Evolutionary conservation across 1,284 basidiomycete genomes (phyloP).

Genomic region (Cystobasidium pallidum): DNA sequence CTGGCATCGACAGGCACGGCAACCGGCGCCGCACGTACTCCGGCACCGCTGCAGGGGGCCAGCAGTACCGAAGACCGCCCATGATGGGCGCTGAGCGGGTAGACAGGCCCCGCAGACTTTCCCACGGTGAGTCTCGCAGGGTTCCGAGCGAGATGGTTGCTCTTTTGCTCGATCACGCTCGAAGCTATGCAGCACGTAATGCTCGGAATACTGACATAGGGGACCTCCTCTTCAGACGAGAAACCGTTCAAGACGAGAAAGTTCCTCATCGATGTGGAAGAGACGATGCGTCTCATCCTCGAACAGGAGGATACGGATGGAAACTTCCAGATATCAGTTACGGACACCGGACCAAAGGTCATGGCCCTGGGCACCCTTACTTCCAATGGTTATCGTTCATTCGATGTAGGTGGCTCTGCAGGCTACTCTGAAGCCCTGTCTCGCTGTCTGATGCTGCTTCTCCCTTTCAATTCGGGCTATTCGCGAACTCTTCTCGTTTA

Average conservation of each 20-base stretch:
- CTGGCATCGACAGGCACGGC: conserved; percentile 28
- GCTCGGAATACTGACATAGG: background rate
- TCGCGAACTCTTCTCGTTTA: too few species aligned
- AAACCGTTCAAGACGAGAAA: conserved; percentile 64
- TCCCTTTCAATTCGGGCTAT: too few species aligned
- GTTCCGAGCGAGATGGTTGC: background rate
- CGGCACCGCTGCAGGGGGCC: conserved; percentile 27
- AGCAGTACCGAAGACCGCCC: conserved; percentile 13
- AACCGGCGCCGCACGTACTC: conserved; percentile 35
- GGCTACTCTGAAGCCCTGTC: background rate
- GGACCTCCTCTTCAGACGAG: conserved; percentile 56
- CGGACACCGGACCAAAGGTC: conserved; percentile 94
- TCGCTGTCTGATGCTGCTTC: too few species aligned
- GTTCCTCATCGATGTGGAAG: conserved; percentile 98
- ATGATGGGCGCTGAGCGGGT: conserved; percentile 71
- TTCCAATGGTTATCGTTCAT: conserved; percentile 95
- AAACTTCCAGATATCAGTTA: conserved; percentile 89
- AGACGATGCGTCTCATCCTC: conserved; percentile 92
- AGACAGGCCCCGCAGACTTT: conserved; percentile 72
- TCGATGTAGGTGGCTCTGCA: conserved; percentile 72
- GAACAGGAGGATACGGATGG: conserved; percentile 98
- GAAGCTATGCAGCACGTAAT: conserved; percentile 1
- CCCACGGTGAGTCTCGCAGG: conserved; percentile 63
- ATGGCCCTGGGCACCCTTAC: conserved; percentile 94
- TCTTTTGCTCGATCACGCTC: conserved; percentile 7